Evolutionary conservation across 202 grass and related monocot genomes (phyloP).

Genomic region (Zoysia matrella): DNA sequence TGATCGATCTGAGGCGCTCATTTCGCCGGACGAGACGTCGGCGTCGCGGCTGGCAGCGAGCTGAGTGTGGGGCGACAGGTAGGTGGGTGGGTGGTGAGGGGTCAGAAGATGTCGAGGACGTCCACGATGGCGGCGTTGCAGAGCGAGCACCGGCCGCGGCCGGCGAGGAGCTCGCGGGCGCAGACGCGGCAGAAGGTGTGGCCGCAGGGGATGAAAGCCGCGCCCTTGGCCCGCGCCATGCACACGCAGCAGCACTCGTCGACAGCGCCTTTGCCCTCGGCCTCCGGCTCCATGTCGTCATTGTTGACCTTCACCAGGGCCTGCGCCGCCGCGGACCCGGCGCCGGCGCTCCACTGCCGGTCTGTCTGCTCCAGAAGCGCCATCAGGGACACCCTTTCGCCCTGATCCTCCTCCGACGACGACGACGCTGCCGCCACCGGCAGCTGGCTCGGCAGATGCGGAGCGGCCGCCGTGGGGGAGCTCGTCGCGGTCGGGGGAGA

Average conservation of each 20-base stretch:
- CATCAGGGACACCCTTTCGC: constrained; percentile 79
- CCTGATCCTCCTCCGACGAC: constrained; percentile 46
- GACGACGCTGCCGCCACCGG: not conserved
- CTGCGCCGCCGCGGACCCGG: not conserved
- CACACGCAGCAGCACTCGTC: constrained; percentile 87
- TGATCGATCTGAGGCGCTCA: not conserved
- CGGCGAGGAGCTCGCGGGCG: no score
- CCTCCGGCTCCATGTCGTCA: constrained; percentile 19
- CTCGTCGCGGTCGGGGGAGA: constrained; percentile 13
- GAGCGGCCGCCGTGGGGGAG: not conserved
- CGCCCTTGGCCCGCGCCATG: constrained; percentile 80
- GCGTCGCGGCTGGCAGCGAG: not conserved
- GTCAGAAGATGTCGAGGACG: constrained; percentile 95
- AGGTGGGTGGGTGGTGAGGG: not conserved
- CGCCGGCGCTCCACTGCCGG: constrained; percentile 55
- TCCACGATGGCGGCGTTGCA: constrained; percentile 64
- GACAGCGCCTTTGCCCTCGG: not conserved
- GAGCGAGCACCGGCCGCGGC: no score
- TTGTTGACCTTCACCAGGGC: constrained; percentile 17
- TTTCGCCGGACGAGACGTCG: not conserved
- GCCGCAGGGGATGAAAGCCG: constrained; percentile 94
- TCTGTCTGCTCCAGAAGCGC: constrained; percentile 88
- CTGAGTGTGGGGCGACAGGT: not conserved
- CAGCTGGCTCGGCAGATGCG: not conserved
- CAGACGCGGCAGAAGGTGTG: constrained; percentile 79